These are phyloP conservation scores for Ehretia macrophylla DNA, from an alignment of 257 asterid species.

Conservation along the genomic window DNA sequence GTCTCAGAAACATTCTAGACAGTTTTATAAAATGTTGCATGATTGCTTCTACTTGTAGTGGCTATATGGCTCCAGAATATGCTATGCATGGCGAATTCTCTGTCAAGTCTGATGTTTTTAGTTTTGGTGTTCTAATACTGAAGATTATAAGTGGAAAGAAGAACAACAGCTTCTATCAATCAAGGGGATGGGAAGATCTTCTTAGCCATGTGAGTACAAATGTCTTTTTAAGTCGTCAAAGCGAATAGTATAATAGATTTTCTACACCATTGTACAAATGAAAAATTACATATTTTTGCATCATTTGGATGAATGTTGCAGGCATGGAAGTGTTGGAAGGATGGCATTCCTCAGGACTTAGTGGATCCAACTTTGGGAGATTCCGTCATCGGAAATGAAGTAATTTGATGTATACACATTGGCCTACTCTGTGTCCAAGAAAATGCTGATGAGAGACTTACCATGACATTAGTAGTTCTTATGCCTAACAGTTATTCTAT, in stretches of 20 bases:
- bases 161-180: background rate
- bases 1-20: background rate
- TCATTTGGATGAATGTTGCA: background rate
- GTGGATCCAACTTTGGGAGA: slow-evolving; percentile 20
- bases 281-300: background rate
- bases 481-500: slow-evolving; percentile 14
- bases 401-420: slow-evolving; percentile 14
- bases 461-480: slow-evolving; percentile 19
- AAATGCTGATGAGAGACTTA: slow-evolving; percentile 20
- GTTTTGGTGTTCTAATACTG: slow-evolving; percentile 5
- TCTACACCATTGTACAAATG: background rate
- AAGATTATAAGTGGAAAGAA: slow-evolving; percentile 4
- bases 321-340: slow-evolving; percentile 27
- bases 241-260: no score
- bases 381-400: slow-evolving; percentile 5
- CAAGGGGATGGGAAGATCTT: background rate
- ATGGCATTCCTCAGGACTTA: slow-evolving; percentile 13
- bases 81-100: background rate
- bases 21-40: no score
- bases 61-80: slow-evolving; percentile 5
- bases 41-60: background rate
- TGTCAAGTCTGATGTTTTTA: slow-evolving; percentile 1
- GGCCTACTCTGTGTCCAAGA: slow-evolving; percentile 24
- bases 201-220: slow-evolving; percentile 5
- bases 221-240: background rate